Evolutionary conservation across 805 yeast genomes (phyloP), one percentile per base, ranked within the genome.

Genomic region (Candida nemodendra): DNA sequence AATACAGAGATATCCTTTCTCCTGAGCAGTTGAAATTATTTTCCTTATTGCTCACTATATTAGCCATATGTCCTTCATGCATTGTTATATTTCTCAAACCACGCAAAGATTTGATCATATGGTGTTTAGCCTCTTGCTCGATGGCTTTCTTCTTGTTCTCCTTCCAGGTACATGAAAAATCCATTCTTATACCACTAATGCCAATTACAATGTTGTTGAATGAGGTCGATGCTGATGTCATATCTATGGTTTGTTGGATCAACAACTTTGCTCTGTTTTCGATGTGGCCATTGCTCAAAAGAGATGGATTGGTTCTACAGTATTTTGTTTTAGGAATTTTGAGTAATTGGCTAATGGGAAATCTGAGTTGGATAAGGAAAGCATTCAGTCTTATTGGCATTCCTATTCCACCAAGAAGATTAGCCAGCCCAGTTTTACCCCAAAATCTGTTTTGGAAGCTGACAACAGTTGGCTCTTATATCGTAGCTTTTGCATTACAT

Each of bases 141-240:
- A 74, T 93, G 80, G 82, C 95, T 0, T 93, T 93, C 56, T 93
- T 72, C 59, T 68, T 93, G 36, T 93, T 93, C 59, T 83, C 95
- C 22, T 93, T 88, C 68, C 98, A 91, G 59, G 98, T 93, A 4
- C 99, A 93, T 59, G 98, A 93, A 63, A 93, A 93, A 64, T 77
- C 93, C 0, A 90, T 93, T 12, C 65, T 93, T 41, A 74, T 93
- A 2, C 98, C 99, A 0, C 69, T 93, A 47, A 57, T 93, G 51
- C 98, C 98, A 4, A 76, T 88, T 9, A 78, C 93, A 0, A 65
- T 93, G 38, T 62, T 90, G 6, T 66, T 76, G 47, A 68, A 78
- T 31, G 65, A 72, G 21, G 76, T 77, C 25, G 77, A 78, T 41
- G 67, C 79, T 30, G 69, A 77, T 44, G 76, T 78, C 14, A 70